Evolutionary conservation across 768 basidiomycete species (phyloP).

Genomic region (Tricholoma saponaceum): DNA sequence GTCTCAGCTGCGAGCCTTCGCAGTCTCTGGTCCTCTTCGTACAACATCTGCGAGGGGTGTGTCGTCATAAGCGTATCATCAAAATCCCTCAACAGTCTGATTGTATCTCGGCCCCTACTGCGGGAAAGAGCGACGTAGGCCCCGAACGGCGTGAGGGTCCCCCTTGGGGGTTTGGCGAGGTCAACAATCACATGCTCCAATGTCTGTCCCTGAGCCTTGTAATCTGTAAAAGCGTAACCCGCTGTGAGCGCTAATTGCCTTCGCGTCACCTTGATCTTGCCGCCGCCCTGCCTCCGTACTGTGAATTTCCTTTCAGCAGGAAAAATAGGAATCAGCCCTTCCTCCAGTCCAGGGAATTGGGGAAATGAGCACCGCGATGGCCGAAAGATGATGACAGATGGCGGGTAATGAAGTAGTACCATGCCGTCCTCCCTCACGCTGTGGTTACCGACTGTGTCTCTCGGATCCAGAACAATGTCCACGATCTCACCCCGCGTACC

Average conservation of each 20-base stretch:
- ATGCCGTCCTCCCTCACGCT: constrained; percentile 28
- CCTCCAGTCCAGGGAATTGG: constrained; percentile 20
- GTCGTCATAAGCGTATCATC: constrained; percentile 20
- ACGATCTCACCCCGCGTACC: constrained; percentile 30
- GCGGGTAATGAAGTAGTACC: constrained; percentile 24
- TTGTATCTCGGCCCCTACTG: constrained; percentile 20
- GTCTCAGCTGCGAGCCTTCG: background rate
- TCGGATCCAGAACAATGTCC: constrained; percentile 27
- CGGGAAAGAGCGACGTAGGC: constrained; percentile 32
- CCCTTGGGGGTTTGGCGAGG: constrained; percentile 23
- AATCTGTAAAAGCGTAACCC: constrained; percentile 38
- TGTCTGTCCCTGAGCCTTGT: constrained; percentile 37
- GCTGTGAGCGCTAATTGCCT: constrained; percentile 27
- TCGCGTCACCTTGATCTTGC: constrained; percentile 12
- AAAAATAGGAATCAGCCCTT: constrained; percentile 21
- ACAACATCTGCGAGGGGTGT: constrained; percentile 14
- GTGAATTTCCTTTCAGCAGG: constrained; percentile 8
- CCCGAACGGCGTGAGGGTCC: constrained; percentile 24
- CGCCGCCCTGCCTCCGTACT: background rate
- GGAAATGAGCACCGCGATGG: constrained; percentile 13
- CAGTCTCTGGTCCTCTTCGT: constrained; percentile 17
- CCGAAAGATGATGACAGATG: constrained; percentile 27
- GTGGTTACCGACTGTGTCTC: constrained; percentile 17
- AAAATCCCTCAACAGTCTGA: constrained; percentile 29
- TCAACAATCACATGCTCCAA: constrained; percentile 30